Percentiles rank a stretch among this genome's conserved stretches.
Evolutionary conservation across 2,329 filamentous ascomycete genomes (phyloP).

Genomic region (Sporothrix schenckii): DNA sequence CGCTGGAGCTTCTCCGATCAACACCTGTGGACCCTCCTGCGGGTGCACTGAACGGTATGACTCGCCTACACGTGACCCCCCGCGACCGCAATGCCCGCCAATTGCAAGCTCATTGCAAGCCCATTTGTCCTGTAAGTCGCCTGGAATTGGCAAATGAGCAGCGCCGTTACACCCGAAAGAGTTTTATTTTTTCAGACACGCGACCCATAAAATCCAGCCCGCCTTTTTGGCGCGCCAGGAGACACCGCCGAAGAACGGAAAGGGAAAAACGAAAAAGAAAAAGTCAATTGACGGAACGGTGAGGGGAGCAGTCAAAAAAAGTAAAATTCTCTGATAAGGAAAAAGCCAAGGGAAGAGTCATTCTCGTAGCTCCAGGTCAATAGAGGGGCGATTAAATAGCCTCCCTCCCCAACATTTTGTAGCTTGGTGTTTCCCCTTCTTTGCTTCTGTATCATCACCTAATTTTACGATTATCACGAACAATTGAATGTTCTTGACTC

Average conservation of each 20-base stretch:
- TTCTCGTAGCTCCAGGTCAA: not conserved
- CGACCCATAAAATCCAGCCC: not conserved
- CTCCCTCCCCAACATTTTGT: constrained; percentile 15
- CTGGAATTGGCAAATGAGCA: constrained; percentile 21
- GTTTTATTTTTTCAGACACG: not conserved
- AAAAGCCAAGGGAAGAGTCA: constrained; percentile 18
- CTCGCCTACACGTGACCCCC: constrained; percentile 15
- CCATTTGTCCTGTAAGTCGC: not conserved
- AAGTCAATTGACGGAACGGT: constrained; percentile 21
- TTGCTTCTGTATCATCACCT: not conserved
- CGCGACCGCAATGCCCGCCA: not conserved
- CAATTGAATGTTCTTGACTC: constrained; percentile 2
- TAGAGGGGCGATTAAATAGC: constrained; percentile 27
- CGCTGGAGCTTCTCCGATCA: not conserved
- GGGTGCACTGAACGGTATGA: not conserved
- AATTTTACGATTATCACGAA: not conserved
- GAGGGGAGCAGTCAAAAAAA: constrained; percentile 20
- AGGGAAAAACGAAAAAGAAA: constrained; percentile 11
- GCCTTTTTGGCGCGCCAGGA: not conserved
- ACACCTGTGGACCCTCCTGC: not conserved
- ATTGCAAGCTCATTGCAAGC: not conserved
- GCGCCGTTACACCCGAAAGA: not conserved
- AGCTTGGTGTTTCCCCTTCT: not conserved
- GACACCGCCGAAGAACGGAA: constrained; percentile 22
- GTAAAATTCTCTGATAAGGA: constrained; percentile 30